phyloP scores from a whole-genome alignment of 257 asterid genomes.

The Henckelia pumila region DNA sequence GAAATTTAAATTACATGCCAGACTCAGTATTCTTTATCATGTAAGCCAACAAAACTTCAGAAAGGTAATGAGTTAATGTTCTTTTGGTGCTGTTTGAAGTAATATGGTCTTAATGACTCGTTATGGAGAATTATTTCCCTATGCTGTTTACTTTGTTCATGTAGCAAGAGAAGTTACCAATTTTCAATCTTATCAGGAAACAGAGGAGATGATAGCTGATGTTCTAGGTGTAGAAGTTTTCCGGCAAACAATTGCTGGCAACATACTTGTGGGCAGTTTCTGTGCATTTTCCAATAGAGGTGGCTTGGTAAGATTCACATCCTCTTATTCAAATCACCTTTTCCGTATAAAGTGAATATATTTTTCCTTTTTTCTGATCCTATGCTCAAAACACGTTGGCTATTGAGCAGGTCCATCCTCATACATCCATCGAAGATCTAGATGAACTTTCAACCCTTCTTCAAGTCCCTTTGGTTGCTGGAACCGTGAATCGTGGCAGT shows the following conservation, averaged over 20 bases:
- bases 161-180: background rate
- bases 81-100: background rate
- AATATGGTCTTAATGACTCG: background rate
- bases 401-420: constrained; percentile 73
- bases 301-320: constrained; percentile 67
- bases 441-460: constrained; percentile 89
- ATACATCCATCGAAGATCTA: constrained; percentile 79
- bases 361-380: background rate
- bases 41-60: background rate
- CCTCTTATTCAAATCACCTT: background rate
- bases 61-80: background rate
- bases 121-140: too few species aligned
- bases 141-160: background rate
- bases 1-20: background rate
- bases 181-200: constrained; percentile 50
- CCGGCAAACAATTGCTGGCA: constrained; percentile 81
- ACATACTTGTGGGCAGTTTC: constrained; percentile 79
- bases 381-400: background rate
- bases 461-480: constrained; percentile 87
- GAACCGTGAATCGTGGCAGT: constrained; percentile 87
- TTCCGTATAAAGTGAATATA: background rate
- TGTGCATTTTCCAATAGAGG: constrained; percentile 80
- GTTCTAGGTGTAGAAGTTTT: constrained; percentile 93
- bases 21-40: background rate
- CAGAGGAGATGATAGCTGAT: constrained; percentile 90